Evolutionary conservation across 306 rosid species (phyloP).

Genomic region (Fagus sylvatica): DNA sequence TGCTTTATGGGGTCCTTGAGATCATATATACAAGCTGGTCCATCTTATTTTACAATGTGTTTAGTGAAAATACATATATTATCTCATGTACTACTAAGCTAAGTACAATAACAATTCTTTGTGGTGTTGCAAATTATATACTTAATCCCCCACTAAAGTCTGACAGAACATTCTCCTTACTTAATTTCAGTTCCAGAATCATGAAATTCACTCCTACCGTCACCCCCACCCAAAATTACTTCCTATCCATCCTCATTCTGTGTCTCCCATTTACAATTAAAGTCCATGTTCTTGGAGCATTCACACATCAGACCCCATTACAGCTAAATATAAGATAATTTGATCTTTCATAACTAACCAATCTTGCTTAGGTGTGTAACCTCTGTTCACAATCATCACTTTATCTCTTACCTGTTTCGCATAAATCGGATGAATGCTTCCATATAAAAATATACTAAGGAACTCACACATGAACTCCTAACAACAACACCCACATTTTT

Average conservation of each 20-base stretch:
- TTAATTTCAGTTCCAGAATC: neutral
- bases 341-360: neutral
- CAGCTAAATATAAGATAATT: neutral
- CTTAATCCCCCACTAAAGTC: neutral
- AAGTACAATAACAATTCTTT: neutral
- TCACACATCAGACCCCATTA: neutral
- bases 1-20: neutral
- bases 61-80: neutral
- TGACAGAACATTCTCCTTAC: neutral
- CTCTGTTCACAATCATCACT: neutral
- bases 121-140: neutral
- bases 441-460: neutral
- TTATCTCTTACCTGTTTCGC: neutral
- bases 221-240: neutral
- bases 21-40: neutral
- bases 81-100: neutral
- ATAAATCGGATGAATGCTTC: neutral
- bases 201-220: neutral
- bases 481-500: neutral
- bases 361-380: neutral
- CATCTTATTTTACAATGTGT: neutral
- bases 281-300: neutral
- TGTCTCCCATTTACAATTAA: neutral
- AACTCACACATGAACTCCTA: neutral
- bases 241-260: neutral